A percentile compares a stretch with the other conserved stretches of the same genome.
These are phyloP conservation scores for Salvia miltiorrhiza DNA, from an alignment of 257 asterid genomes.

Conservation along the genomic window DNA sequence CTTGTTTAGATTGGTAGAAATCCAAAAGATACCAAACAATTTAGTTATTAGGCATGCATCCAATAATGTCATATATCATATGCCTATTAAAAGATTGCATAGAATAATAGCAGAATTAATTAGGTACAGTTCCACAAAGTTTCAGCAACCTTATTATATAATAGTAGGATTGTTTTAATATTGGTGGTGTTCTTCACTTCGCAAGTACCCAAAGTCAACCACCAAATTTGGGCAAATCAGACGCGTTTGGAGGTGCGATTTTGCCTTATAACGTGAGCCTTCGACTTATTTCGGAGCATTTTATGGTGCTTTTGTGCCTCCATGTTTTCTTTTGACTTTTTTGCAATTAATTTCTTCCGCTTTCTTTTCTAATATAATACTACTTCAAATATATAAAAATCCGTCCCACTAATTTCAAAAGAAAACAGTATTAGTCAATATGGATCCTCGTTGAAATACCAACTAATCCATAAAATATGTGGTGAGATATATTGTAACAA, in stretches of 20 bases:
- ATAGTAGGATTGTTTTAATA: not conserved
- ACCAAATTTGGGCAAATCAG: slow-evolving; percentile 1
- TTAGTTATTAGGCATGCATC: no score
- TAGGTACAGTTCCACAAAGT: slow-evolving; percentile 19
- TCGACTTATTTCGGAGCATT: slow-evolving; percentile 5
- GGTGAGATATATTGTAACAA: no score
- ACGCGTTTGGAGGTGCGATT: slow-evolving; percentile 19
- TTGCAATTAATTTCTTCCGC: not conserved
- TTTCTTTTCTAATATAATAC: not conserved
- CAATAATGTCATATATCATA: not conserved
- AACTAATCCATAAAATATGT: no score
- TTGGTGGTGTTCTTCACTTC: not conserved
- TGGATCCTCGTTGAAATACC: no score
- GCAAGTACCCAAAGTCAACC: slow-evolving; percentile 21
- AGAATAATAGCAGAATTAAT: not conserved
- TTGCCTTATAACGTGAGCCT: slow-evolving; percentile 16
- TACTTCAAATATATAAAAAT: not conserved
- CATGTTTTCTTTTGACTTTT: slow-evolving; percentile 3
- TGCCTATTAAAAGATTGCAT: not conserved
- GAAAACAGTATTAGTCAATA: no score
- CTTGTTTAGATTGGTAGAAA: no score
- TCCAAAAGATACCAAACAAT: no score
- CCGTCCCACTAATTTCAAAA: not conserved
- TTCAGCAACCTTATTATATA: not conserved
- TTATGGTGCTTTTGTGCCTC: not conserved